Evolutionary conservation across 257 asterid species (phyloP).

Genomic region (Schizonepeta tenuifolia): DNA sequence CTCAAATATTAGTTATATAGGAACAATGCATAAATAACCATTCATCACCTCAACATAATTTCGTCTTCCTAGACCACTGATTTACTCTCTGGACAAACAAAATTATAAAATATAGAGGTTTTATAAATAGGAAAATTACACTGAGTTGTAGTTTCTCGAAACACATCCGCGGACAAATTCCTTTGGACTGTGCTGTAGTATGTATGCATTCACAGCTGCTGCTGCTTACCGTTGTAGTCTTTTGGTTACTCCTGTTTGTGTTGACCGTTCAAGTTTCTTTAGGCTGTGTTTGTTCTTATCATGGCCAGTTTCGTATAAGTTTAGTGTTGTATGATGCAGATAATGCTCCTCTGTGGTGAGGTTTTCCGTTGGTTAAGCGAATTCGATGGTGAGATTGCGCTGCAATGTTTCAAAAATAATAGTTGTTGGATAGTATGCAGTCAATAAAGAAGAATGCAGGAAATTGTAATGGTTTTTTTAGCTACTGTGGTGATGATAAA

Average conservation of each 20-base stretch:
- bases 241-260: not conserved
- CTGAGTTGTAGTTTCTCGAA: not conserved
- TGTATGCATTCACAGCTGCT: no score
- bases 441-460: slow-evolving; percentile 6
- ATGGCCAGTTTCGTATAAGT: not conserved
- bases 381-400: not conserved
- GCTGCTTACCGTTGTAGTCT: not conserved
- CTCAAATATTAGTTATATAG: not conserved
- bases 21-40: not conserved
- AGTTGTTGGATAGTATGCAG: not conserved
- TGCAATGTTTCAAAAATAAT: slow-evolving; percentile 12
- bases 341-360: not conserved
- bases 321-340: not conserved
- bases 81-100: not conserved
- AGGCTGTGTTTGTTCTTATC: not conserved
- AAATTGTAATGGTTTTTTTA: not conserved
- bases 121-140: not conserved
- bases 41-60: not conserved
- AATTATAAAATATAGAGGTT: not conserved
- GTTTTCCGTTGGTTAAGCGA: not conserved
- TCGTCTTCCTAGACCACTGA: not conserved
- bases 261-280: not conserved
- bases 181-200: no score
- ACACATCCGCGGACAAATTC: not conserved
- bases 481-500: not conserved